Conservation (phyloP, 768 basidiomycete genomes). For the Leccinum rimulosum region DNA sequence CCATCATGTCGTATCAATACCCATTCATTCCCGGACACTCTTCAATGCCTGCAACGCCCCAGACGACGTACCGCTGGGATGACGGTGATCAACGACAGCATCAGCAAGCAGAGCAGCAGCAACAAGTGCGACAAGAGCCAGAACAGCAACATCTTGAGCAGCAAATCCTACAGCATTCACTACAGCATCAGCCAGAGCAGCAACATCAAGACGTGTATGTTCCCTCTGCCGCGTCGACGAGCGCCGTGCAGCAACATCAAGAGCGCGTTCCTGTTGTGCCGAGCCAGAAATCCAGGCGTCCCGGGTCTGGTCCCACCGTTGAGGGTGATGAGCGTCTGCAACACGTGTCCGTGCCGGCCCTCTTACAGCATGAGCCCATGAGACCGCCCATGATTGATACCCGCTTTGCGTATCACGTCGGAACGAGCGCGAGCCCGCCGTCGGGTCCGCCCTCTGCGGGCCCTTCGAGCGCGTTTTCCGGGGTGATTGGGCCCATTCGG, state of each 20-base stretch:
- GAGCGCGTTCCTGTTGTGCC: conserved; percentile 31
- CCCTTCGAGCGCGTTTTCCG: conserved; percentile 14
- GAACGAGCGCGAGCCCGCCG: conserved; percentile 29
- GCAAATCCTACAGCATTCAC: conserved; percentile 38
- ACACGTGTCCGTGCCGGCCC: conserved; percentile 20
- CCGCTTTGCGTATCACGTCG: conserved; percentile 24
- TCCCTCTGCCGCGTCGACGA: conserved; percentile 12
- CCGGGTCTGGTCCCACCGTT: conserved; percentile 17
- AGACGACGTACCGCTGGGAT: conserved; percentile 41
- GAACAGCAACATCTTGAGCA: conserved; percentile 37
- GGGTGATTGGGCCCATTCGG: conserved; percentile 25
- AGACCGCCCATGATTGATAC: conserved; percentile 37
- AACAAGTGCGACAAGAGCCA: conserved; percentile 29
- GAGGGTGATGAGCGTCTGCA: conserved; percentile 29
- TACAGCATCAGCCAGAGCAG: conserved; percentile 35
- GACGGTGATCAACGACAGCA: conserved; percentile 31
- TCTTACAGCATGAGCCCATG: conserved; percentile 28
- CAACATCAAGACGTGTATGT: conserved; percentile 24
- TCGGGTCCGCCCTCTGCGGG: conserved; percentile 33
- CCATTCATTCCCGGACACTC: conserved; percentile 46
- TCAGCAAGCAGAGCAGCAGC: not conserved
- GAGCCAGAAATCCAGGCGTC: conserved; percentile 24
- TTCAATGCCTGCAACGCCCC: conserved; percentile 49
- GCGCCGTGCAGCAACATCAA: conserved; percentile 20
- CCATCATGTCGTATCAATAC: conserved; percentile 49